phyloP scores from a whole-genome alignment of 768 basidiomycete genomes.

The Lyophyllum atratum region DNA sequence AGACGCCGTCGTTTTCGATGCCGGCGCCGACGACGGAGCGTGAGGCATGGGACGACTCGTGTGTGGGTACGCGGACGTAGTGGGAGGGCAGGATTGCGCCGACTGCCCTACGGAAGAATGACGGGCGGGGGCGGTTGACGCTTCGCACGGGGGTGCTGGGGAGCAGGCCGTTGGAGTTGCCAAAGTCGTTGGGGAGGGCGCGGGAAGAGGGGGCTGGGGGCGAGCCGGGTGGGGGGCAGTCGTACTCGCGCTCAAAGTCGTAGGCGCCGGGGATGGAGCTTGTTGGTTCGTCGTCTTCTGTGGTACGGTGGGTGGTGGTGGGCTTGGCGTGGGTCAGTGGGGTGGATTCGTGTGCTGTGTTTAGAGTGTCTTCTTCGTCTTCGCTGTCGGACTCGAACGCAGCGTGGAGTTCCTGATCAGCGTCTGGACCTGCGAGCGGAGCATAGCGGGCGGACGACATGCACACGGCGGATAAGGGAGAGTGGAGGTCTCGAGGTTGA shows the following conservation, averaged over 20 bases:
- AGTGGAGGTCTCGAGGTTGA: too few species aligned
- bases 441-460: slow-evolving; percentile 1
- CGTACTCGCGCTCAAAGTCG: slow-evolving; percentile 82
- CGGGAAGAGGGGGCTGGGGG: slow-evolving; percentile 61
- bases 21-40: slow-evolving; percentile 64
- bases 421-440: slow-evolving; percentile 1
- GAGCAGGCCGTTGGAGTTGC: slow-evolving; percentile 68
- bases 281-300: slow-evolving; percentile 13
- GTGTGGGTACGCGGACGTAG: slow-evolving; percentile 55
- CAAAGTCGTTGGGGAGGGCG: slow-evolving; percentile 67
- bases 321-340: neutral
- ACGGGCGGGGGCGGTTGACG: slow-evolving; percentile 35
- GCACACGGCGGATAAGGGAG: slow-evolving; percentile 26
- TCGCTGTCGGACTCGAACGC: slow-evolving; percentile 22
- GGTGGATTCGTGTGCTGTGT: neutral
- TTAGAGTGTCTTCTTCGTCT: slow-evolving; percentile 20
- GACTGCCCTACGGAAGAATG: slow-evolving; percentile 60
- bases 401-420: slow-evolving; percentile 12
- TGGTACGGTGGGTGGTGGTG: too few species aligned
- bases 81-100: slow-evolving; percentile 67
- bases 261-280: slow-evolving; percentile 50
- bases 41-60: slow-evolving; percentile 26
- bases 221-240: slow-evolving; percentile 78
- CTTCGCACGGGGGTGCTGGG: slow-evolving; percentile 48
- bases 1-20: slow-evolving; percentile 89